Conservation (phyloP, 768 basidiomycete species). For the Lepiota venenata region DNA sequence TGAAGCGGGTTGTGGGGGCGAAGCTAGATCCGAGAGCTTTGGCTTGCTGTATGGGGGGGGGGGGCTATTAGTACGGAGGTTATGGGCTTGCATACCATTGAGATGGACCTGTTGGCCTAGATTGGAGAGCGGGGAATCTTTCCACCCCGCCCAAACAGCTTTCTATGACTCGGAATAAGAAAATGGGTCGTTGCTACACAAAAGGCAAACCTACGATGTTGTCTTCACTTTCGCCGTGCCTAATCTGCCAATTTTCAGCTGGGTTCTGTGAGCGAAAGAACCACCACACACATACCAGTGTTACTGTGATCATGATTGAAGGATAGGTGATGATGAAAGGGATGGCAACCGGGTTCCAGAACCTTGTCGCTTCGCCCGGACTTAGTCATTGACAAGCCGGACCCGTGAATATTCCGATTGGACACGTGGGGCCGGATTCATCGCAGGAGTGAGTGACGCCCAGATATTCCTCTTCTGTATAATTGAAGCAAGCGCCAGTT, state of each 20-base stretch:
- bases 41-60: slow-evolving; percentile 47
- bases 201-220: slow-evolving; percentile 44
- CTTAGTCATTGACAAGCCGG: no score
- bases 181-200: neutral
- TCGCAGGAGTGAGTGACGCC: no score
- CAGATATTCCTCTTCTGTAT: no score
- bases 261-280: slow-evolving; percentile 21
- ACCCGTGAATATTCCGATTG: no score
- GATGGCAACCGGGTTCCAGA: neutral
- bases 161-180: slow-evolving; percentile 20
- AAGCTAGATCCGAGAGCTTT: slow-evolving; percentile 56
- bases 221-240: slow-evolving; percentile 71
- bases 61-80: neutral
- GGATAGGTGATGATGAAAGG: neutral
- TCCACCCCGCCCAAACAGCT: slow-evolving; percentile 72
- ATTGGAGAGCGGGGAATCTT: slow-evolving; percentile 69
- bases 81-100: neutral
- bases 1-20: slow-evolving; percentile 37
- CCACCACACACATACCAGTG: slow-evolving; percentile 17
- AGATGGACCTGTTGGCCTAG: slow-evolving; percentile 44
- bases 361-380: no score
- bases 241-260: slow-evolving; percentile 40
- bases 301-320: slow-evolving; percentile 19
- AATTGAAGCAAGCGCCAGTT: no score
- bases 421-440: no score